Evolutionary conservation across 495 filamentous ascomycete species (phyloP), one percentile per base, ranked within the genome.

Genomic region (Aspergillus leporis): DNA sequence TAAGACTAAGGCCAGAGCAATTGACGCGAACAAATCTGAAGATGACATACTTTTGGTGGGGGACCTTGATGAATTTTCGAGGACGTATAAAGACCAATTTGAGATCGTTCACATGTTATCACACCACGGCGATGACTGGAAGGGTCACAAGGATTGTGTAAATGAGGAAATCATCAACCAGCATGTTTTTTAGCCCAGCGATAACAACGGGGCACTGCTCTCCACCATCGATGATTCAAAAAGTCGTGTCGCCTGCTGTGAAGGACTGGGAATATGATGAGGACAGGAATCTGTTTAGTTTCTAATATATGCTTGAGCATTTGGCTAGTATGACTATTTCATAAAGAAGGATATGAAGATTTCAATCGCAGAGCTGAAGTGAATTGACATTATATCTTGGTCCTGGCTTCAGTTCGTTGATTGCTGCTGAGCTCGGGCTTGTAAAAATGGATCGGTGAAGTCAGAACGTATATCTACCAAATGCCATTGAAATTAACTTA

Each of bases 1-100:
- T 32, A 54, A 61, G 21, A 70, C 70, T 10, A 38, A 68, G 41
- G 62, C 73, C 47, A 56, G 60, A 12, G 66, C 73, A 0, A 49
- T 73, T 25, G 69, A 74, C 61, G 69, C 69, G 6, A 74, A 72
- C 58, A 74, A 71, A 64, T 59, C 58, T 10, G 64, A 77, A 52
- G 47, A 54, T 14, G 73, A 77, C n/a, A n/a, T 60, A 75, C 75
- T 32, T 54, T 75, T 66, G 46, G 58, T 76, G 18, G 52, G 63
- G 3, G 74, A 83, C 43, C 66, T 82, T 3, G 75, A 80, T 14
- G 32, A 66, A 25, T 67, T 72, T 25, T 62, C 65, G 19, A 56
- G 58, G 38, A 58, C 68, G 10, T 47, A 69, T 59, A 21, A 51
- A 30, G 66, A 69, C 16, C 62, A 68, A 25, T 60, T 77, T 48